These are phyloP conservation scores for Sherardia arvensis DNA, from an alignment of 257 asterid species.

Conservation along the genomic window DNA sequence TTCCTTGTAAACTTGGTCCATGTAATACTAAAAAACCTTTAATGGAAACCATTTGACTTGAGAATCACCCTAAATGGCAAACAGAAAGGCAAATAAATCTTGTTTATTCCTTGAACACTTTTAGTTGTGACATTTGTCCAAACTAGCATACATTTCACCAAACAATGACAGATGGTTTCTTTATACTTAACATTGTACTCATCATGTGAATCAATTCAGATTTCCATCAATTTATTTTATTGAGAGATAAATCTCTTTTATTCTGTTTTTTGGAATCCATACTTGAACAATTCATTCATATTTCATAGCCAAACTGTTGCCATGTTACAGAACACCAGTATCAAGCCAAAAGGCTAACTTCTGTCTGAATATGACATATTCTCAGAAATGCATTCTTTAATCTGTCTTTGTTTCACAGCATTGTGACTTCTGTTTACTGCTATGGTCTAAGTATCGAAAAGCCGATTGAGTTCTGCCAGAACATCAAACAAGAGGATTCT, in stretches of 20 bases:
- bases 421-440: not conserved
- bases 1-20: not conserved
- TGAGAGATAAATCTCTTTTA: not conserved
- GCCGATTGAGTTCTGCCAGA: not conserved
- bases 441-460: not conserved
- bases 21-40: no score
- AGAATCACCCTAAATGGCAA: not conserved
- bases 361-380: not conserved
- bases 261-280: not conserved
- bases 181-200: not conserved
- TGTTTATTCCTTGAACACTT: not conserved
- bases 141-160: not conserved
- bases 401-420: constrained; percentile 1
- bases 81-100: not conserved
- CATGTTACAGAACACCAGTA: constrained; percentile 2
- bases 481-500: not conserved
- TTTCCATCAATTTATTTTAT: constrained; percentile 1
- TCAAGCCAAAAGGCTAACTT: constrained; percentile 2
- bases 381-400: not conserved
- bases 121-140: not conserved
- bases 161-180: not conserved
- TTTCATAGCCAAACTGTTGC: not conserved
- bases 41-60: not conserved
- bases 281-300: not conserved
- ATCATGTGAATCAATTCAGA: not conserved